Evolutionary conservation across 495 filamentous ascomycete species (phyloP), one percentile per base, ranked within the genome.

Genomic region (Aspergillus conjunctus): DNA sequence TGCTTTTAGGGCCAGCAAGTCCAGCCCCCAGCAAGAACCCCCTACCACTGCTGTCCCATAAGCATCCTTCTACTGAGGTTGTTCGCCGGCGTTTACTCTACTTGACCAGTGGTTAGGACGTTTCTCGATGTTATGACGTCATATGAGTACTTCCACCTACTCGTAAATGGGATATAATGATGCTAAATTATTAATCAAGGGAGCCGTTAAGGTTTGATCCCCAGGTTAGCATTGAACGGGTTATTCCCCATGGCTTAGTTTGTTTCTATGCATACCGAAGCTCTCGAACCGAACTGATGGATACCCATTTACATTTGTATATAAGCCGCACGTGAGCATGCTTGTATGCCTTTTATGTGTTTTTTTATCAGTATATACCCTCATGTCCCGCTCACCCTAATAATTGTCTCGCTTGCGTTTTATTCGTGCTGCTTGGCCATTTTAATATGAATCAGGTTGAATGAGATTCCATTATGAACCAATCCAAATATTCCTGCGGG

Each of bases 21-120:
- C 51, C 26, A 56, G 43, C 22, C 51, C 60, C 18, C 46, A 44
- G 57, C n/a, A 21, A 21, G 61, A 68, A 31, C 54, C 66, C 41
- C 39, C 46, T 48, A 49, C 58, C 26, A 50, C 58, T 49, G 51
- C 58, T 54, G 67, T 59, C 48, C 65, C 30, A 43, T 64, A 33
- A 58, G 52, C 33, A 37, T 7, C 12, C n/a, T 8, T 32, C 32
- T 11, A 34, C 10, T 20, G 9, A 4, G 37, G 11, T 41, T 26
- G 2, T 26, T 26, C 5, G 26, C 5, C 26, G 5, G 26, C 26
- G 5, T 26, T 26, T 26, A 26, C 26, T 26, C 26, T 26, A 26
- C 5, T 26, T 26, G 5, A 26, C 26, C 5, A 26, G 26, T 26
- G 26, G 26, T 5, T 5, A 5, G 26, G 26, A 26, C 2, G 26